Conservation (phyloP, 139 green algal genomes). For the Eudorina sp. region DNA sequence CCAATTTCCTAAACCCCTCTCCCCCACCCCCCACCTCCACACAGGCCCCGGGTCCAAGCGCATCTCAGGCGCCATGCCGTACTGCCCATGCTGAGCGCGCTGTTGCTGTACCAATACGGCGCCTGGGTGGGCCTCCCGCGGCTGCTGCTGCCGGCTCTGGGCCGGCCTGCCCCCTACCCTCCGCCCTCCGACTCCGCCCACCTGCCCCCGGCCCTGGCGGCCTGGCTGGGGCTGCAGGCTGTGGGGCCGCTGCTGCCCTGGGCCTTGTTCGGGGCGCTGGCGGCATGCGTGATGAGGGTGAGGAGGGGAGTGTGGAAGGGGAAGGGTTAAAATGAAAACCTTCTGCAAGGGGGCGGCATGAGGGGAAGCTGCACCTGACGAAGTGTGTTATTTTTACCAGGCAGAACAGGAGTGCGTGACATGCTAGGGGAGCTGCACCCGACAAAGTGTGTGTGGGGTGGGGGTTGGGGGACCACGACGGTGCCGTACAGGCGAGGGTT, state of each 20-base stretch:
- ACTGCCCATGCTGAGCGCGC: slow-evolving; percentile 59
- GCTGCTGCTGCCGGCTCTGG: neutral
- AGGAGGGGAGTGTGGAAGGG: too few relatives aligned
- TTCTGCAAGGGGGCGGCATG: too few relatives aligned
- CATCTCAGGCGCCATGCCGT: slow-evolving; percentile 50
- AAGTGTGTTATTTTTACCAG: too few relatives aligned
- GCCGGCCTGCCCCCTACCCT: neutral
- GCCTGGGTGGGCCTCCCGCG: slow-evolving; percentile 64
- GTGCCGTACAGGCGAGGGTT: too few relatives aligned
- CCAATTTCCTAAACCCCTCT: neutral
- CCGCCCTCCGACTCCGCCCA: neutral
- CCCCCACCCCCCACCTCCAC: neutral
- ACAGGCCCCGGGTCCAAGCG: neutral
- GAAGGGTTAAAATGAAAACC: too few relatives aligned
- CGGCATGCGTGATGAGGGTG: slow-evolving; percentile 61
- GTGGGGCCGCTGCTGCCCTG: slow-evolving; percentile 58
- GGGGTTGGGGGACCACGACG: too few relatives aligned
- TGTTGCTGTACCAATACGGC: slow-evolving; percentile 67
- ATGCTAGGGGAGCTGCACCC: too few relatives aligned
- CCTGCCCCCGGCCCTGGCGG: slow-evolving; percentile 36
- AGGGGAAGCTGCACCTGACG: too few relatives aligned
- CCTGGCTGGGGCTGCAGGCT: slow-evolving; percentile 65
- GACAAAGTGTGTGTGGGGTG: too few relatives aligned
- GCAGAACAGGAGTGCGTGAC: too few relatives aligned
- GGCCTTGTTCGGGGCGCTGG: slow-evolving; percentile 64